Percentiles rank a stretch among this genome's conserved stretches.
These are phyloP conservation scores for Phytophthora melonis DNA, from an alignment of 352 stramenopile species.

Conservation along the genomic window DNA sequence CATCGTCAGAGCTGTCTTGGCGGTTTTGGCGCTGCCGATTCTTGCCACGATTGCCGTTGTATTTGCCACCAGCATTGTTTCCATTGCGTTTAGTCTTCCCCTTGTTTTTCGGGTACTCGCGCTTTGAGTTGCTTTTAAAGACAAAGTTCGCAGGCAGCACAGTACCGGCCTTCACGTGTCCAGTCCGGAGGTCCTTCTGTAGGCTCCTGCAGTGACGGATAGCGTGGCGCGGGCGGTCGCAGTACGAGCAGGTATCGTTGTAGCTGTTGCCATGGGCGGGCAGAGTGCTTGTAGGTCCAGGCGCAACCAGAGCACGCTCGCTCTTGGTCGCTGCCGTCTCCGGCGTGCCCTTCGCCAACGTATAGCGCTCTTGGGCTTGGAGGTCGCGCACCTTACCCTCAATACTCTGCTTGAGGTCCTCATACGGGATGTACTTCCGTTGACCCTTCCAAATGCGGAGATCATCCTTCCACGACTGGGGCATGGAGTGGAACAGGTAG, in stretches of 20 bases:
- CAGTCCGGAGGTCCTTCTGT: too few species aligned
- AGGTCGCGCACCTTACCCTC: background rate
- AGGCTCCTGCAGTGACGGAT: too few species aligned
- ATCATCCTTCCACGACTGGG: too few species aligned
- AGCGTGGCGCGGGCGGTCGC: too few species aligned
- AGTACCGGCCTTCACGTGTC: background rate
- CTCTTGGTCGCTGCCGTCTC: background rate
- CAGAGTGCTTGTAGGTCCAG: background rate
- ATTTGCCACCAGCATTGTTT: background rate
- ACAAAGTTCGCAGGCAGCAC: constrained; percentile 14
- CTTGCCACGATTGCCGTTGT: background rate
- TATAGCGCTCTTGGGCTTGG: background rate
- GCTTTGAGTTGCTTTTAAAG: constrained; percentile 3
- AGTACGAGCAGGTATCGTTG: too few species aligned
- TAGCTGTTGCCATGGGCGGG: background rate
- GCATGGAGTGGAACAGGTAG: too few species aligned
- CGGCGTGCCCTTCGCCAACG: background rate
- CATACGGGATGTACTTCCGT: constrained; percentile 3
- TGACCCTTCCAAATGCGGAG: background rate
- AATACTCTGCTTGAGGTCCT: background rate
- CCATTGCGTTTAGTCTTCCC: background rate
- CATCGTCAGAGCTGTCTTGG: background rate
- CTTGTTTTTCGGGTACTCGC: constrained; percentile 8
- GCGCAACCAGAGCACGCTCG: background rate
- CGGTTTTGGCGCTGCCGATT: background rate